phyloP scores from a whole-genome alignment of 2,329 filamentous ascomycete species.

The Paracamarosporium sp. region DNA sequence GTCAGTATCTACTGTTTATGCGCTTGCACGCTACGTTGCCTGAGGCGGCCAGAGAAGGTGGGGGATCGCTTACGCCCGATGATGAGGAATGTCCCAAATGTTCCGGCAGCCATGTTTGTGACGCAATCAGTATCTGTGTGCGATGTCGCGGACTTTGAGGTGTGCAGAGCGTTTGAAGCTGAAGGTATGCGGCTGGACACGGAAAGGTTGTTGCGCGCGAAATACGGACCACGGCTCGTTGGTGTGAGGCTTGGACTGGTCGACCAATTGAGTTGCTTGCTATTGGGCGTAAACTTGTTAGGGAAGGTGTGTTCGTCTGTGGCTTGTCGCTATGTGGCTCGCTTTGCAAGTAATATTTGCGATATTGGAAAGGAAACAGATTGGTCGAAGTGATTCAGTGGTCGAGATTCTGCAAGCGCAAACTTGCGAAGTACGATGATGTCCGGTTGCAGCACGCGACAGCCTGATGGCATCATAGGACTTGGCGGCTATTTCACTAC shows the following conservation, averaged over 20 bases:
- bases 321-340: conserved; percentile 10
- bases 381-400: background rate
- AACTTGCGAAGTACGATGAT: conserved; percentile 1
- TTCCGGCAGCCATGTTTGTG: conserved; percentile 50
- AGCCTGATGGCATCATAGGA: background rate
- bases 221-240: conserved; percentile 18
- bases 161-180: background rate
- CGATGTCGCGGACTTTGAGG: conserved; percentile 9
- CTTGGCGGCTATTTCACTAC: background rate
- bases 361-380: conserved; percentile 4
- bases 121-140: conserved; percentile 12
- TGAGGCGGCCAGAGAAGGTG: conserved; percentile 10
- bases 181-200: conserved; percentile 10
- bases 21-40: background rate
- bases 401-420: background rate
- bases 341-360: background rate
- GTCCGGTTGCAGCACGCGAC: conserved; percentile 5
- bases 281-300: conserved; percentile 31
- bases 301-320: conserved; percentile 34
- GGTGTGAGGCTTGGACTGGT: conserved; percentile 29
- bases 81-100: conserved; percentile 97
- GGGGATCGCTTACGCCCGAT: conserved; percentile 77
- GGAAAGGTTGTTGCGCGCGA: conserved; percentile 13
- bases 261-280: conserved; percentile 24
- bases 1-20: conserved; percentile 15